Evolutionary conservation across 495 filamentous ascomycete species (phyloP), one percentile per base, ranked within the genome.

Genomic region (Tuber calosporum): DNA sequence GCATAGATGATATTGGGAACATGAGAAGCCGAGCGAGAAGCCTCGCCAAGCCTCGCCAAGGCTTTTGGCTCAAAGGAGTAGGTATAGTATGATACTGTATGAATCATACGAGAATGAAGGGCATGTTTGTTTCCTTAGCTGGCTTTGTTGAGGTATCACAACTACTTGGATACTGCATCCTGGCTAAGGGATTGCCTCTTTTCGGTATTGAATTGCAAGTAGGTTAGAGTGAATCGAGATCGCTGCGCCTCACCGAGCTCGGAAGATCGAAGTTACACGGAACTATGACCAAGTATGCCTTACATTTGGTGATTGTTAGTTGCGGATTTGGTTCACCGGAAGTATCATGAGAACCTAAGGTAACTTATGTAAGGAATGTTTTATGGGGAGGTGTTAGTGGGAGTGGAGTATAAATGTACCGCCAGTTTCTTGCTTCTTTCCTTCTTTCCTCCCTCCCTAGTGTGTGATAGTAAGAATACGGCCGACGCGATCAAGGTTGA

Each of bases 41-140:
- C 53, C 53, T 62, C 19, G 53, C 53, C 53, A 9, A 62, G 53
- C 53, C 53, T 62, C 19, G 53, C 53, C 53, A 62, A 62, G 53
- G 3, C 26, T 7, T 62, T 34, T 1, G 26, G 26, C 53, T 15
- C 53, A 34, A 34, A 15, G 53, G 3, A 30, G 13, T 22, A 9
- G 2, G 45, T 2, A 8, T 53, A 3, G 45, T 53, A 26, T 26
- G 45, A 53, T 15, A 30, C n/a, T n/a, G n/a, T n/a, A n/a, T n/a
- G n/a, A n/a, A n/a, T n/a, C n/a, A n/a, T n/a, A n/a, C n/a, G n/a
- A n/a, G n/a, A n/a, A n/a, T n/a, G n/a, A n/a, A n/a, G n/a, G 53
- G 11, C 9, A 62, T 62, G 3, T 9, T 62, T 62, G 2, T 62
- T 62, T 34, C 53, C 26, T 11, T 17, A 7, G 15, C 26, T 34